Evolutionary conservation across 1,284 basidiomycete species (phyloP), one percentile per base, ranked within the genome.

Genomic region (Abortiporus biennis): DNA sequence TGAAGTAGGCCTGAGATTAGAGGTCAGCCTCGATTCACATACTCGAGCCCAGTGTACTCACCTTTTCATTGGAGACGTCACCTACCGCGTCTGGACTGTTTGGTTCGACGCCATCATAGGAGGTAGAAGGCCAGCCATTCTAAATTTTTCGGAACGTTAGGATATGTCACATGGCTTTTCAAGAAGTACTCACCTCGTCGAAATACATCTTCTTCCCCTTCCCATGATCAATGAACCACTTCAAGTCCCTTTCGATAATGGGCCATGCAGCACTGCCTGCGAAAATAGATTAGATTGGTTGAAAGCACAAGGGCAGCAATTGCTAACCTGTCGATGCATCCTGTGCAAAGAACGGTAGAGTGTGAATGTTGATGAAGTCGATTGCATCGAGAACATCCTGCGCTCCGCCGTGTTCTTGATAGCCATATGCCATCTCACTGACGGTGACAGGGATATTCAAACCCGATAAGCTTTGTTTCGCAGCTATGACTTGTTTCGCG

Each of bases 81-180:
- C 80, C 72, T 1, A 80, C 68, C 6, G 82, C 81, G 21, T 34
- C 11, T 0, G 48, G 48, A 38, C 63, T 65, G 54, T 84, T 85
- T 3, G 82, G 73, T 47, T 80, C 65, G 4, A 85, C 80, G 11
- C 74, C 65, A 1, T 55, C 33, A 15, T 71, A 84, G 1, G 76
- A 77, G 35, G 63, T 63, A 0, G 80, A 83, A 1, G 83, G 83
- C 83, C 82, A 85, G 30, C 82, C 82, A 53, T 84, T 85, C 82
- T 85, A n/a, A 23, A 23, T 29, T 29, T 54, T 61, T 12, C 21
- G 76, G 81, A 68, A 85, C 70, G 50, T 74, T 76, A 35, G 84
- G 66, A 53, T 80, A 80, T 55, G 88, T 80, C 61, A 86, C 87
- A 65, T 84, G 85, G 8, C 75, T 77, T 19, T 68, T 55, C 2